Evolutionary conservation across 1,284 basidiomycete genomes (phyloP), one percentile per base, ranked within the genome.

Genomic region (Testicularia cyperi): DNA sequence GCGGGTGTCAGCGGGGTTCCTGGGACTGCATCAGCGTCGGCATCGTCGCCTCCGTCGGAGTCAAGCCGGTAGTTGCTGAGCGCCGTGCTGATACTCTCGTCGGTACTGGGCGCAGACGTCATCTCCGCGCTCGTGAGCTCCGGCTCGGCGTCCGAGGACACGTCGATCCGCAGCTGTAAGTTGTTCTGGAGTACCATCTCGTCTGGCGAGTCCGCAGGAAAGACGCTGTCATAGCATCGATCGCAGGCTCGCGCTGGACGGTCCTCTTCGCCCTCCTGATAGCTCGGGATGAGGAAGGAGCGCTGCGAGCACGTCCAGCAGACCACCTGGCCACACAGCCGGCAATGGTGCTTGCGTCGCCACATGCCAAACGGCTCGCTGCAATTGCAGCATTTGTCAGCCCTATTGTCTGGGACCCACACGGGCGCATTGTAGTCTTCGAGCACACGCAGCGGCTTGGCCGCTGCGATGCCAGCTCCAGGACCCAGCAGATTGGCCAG

Each of bases 381-480:
- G 72, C 91, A 95, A 12, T 87, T 81, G 87, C 89, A 89, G 76
- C 91, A 95, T 31, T 82, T 81, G 52, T 84, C 82, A 7, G 88
- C 86, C 70, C 83, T 86, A 46, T 83, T 84, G 72, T 95, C 90
- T 0, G 91, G 90, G 14, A 92, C 86, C 91, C 91, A 95, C 9
- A 94, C 84, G 0, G 92, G 88, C 4, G 91, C 90, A 2, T 89
- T 84, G 79, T 91, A 94, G 77, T 89, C 86, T 35, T 92, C 88
- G 26, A 92, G 85, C 55, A 78, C 56, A 15, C 56, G 54, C 8
- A 49, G 60, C 20, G 49, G 53, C 10, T 49, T 26, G 9, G 48
- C 10, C 1, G 52, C 25, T 20, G 52, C 47, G 4, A 25, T 18
- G 31, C 38, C 38, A 4, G 45, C 26, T 19, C 41, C 54, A 20